Evolutionary conservation across 805 yeast species (phyloP).

Genomic region (Barnettozyma vustinii): DNA sequence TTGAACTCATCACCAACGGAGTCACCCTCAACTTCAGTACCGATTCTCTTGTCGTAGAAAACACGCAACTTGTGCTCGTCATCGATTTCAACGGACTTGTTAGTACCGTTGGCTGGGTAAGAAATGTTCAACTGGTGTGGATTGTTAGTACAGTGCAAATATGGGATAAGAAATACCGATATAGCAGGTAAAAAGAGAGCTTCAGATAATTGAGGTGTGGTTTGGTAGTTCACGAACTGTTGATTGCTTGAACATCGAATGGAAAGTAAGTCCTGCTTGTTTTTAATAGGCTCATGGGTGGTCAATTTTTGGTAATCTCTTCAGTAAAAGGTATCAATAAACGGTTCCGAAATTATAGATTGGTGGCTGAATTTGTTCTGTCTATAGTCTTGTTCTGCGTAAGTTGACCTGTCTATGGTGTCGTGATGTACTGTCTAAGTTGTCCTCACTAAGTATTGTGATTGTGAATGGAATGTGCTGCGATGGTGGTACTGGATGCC

Average conservation of each 20-base stretch:
- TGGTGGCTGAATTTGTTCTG: background rate
- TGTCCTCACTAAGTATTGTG: too few species aligned
- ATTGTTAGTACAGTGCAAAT: conserved; percentile 7
- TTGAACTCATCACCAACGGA: conserved; percentile 96
- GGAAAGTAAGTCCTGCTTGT: background rate
- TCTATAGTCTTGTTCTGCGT: background rate
- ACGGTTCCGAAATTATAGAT: too few species aligned
- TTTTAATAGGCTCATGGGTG: too few species aligned
- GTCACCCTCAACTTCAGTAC: conserved; percentile 99
- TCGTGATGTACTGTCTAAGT: too few species aligned
- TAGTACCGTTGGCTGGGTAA: conserved; percentile 99
- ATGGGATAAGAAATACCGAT: background rate
- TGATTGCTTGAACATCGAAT: background rate
- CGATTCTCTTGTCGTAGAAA: conserved; percentile 99
- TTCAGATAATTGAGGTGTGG: background rate
- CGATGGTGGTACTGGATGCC: background rate
- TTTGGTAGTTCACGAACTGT: background rate
- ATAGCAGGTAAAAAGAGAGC: background rate
- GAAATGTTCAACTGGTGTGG: conserved; percentile 81
- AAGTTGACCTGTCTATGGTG: too few species aligned
- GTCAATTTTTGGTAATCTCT: too few species aligned
- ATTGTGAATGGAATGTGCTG: background rate
- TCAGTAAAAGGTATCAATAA: too few species aligned
- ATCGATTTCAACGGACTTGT: conserved; percentile 95
- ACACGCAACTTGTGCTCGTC: conserved; percentile 98